Evolutionary conservation across 495 filamentous ascomycete genomes (phyloP), one percentile per base, ranked within the genome.

Genomic region (Neurospora hispaniola): DNA sequence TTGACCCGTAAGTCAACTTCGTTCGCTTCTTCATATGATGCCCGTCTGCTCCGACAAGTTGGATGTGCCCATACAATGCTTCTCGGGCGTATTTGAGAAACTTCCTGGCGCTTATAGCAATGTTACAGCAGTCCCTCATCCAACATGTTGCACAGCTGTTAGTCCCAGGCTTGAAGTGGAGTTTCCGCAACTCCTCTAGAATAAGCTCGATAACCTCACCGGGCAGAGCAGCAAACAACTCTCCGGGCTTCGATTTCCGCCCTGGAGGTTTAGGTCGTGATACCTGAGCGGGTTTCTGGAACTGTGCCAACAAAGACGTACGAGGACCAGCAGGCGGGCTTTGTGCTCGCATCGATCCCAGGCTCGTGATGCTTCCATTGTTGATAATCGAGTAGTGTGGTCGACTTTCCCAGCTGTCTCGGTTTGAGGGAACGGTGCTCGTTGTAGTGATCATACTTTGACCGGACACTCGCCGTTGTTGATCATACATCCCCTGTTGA

Each of bases 131-230:
- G 77, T 96, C 92, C 70, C 91, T 88, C 83, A 93, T 90, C 80
- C 90, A 93, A 81, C 93, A 94, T 74, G 91, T 92, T 71, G 89
- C 85, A 77, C 93, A 96, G 72, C 84, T 88, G 40, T 77, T 74
- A 42, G 82, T 83, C 18, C 79, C 78, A 41, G 79, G 75, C 39
- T 76, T 76, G 18, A 87, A 72, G 75, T 88, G 87, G 23, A 81
- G 77, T 68, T 82, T 79, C 75, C 82, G 85, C 69, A 88, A 78
- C 35, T 84, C 81, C 42, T 81, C 81, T 14, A 85, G 75, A 38
- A 90, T 85, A 70, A 89, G 81, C 75, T 84, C 80, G 69, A 90
- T 79, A 4, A 90, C 86, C 74, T 89, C 87, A 7, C 87, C 86
- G 8, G 89, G 88, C 12, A 91, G 79, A 16, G 81, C 81, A 59